Conservation (phyloP, 179 eudicot genomes). For the Beta macrorhiza region DNA sequence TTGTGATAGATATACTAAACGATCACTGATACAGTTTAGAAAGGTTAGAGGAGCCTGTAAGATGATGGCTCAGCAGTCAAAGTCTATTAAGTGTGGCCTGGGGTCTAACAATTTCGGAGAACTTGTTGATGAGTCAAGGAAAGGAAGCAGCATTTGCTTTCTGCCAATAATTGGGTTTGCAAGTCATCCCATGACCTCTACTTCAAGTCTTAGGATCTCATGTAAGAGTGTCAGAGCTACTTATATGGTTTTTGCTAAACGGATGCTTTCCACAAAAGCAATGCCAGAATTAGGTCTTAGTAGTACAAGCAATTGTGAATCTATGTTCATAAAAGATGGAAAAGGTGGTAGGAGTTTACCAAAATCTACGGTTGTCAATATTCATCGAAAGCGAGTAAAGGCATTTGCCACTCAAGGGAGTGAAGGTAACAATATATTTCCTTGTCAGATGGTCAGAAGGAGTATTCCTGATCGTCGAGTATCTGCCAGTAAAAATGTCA, state of each 20-base stretch:
- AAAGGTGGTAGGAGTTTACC: conserved; percentile 22
- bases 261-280: conserved; percentile 45
- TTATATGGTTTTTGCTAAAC: conserved; percentile 36
- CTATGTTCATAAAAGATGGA: conserved; percentile 29
- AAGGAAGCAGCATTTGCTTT: conserved; percentile 27
- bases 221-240: conserved; percentile 30
- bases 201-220: conserved; percentile 33
- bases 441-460: conserved; percentile 23
- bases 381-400: conserved; percentile 39
- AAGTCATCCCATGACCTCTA: conserved; percentile 27
- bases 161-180: conserved; percentile 33
- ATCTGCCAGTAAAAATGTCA: conserved; percentile 32
- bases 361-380: conserved; percentile 27
- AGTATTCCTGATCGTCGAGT: conserved; percentile 25
- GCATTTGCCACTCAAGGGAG: conserved; percentile 29
- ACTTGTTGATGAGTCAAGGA: conserved; percentile 31
- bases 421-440: conserved; percentile 11
- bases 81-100: conserved; percentile 26
- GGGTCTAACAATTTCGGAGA: conserved; percentile 28
- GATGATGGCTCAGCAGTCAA: conserved; percentile 30
- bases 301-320: conserved; percentile 29
- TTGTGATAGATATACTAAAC: conserved; percentile 28
- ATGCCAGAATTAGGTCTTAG: conserved; percentile 17
- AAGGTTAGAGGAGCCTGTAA: conserved; percentile 38
- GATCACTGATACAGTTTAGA: conserved; percentile 36